Evolutionary conservation across 345 rosid genomes (phyloP), one percentile per base, ranked within the genome.

Genomic region (Citrus glauca): DNA sequence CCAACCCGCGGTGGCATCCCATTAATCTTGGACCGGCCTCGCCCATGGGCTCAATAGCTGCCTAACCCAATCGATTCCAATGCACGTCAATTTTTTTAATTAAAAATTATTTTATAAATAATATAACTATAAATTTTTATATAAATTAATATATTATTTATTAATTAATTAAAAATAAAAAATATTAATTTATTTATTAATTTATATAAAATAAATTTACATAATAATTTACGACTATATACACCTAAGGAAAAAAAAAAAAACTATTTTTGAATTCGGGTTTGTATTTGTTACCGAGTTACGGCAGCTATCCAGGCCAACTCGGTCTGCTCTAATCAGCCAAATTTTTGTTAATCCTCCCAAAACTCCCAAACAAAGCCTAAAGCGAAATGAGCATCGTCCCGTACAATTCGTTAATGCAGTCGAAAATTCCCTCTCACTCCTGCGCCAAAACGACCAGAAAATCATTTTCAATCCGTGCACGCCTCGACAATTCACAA

Each of bases 401-500:
- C 38, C 48, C 66, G 2, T 69, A 74, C 13, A 69, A 73, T 33
- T 62, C 85, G 66, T 69, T 74, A 57, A 81, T 78, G 65, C 87
- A 76, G 82, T 82, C 82, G 30, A 78, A 77, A 72, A 48, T 73
- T 60, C 70, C 69, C 17, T 38, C 48, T 22, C 64, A 35, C 20
- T 72, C 76, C 85, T 73, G 85, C 85, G 69, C 89, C 73, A 79
- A 37, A 69, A 7, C 13, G 50, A 38, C 68, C 61, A 4, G 27
- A 33, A 89, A 79, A 77, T 66, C 81, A 45, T 37, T 25, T 60
- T 64, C 85, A n/a, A 71, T 83, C 75, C 72, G 69, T 10, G 86
- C 89, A 25, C 83, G 85, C 4, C 30, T 80, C 2, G 89, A 88
- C 69, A 74, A 82, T 74, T 82, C 92, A 74, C 72, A 6, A 42